These are phyloP conservation scores for Xanthoparmelia taractica DNA, from an alignment of 495 filamentous ascomycete species.

Conservation along the genomic window DNA sequence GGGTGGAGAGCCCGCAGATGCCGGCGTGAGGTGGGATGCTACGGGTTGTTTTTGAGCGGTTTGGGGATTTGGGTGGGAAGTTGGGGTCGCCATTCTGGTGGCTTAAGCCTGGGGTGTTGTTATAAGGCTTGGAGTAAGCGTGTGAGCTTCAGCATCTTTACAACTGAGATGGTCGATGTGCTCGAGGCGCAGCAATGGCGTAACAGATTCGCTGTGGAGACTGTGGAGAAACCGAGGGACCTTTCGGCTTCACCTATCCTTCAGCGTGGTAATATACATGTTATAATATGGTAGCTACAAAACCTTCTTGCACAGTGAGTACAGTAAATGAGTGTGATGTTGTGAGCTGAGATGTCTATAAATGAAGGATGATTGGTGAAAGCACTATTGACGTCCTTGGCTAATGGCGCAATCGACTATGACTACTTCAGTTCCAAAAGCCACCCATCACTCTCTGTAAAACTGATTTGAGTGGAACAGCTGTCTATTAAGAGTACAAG, in stretches of 20 bases:
- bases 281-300: not conserved
- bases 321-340: not conserved
- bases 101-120: not conserved
- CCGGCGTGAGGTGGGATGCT: slow-evolving; percentile 15
- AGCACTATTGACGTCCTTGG: not conserved
- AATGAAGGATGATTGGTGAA: not conserved
- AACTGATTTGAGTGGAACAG: not conserved
- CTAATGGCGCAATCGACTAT: not conserved
- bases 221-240: not conserved
- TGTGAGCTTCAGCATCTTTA: not conserved
- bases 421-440: not conserved
- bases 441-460: not conserved
- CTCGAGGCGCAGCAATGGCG: not conserved
- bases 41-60: slow-evolving; percentile 14
- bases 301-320: too few relatives aligned
- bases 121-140: not conserved
- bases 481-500: slow-evolving; percentile 1
- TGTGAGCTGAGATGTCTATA: not conserved
- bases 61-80: slow-evolving; percentile 20
- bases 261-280: not conserved
- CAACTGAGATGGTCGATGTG: not conserved
- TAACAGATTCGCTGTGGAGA: not conserved
- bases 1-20: slow-evolving; percentile 16
- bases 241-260: not conserved
- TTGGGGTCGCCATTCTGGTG: slow-evolving; percentile 21